Percentiles rank a stretch among this genome's conserved stretches.
Conservation (phyloP, 495 filamentous ascomycete genomes). For the Aspergillus funiculosus region DNA sequence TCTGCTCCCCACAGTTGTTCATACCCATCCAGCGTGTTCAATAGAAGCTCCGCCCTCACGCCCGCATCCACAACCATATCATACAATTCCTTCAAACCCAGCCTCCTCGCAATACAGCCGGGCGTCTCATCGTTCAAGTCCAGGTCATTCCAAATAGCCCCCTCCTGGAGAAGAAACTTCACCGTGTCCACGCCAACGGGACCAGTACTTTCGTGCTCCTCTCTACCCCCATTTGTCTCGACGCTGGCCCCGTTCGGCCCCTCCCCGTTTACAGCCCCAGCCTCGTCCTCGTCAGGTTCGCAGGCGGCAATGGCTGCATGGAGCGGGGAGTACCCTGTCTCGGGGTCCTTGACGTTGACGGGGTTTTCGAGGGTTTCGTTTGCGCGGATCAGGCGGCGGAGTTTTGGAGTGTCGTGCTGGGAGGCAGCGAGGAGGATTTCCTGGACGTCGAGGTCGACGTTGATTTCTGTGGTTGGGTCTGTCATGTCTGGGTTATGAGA, state of each 20-base stretch:
- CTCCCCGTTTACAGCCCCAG: slow-evolving; percentile 15
- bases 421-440: slow-evolving; percentile 74
- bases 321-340: slow-evolving; percentile 80
- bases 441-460: slow-evolving; percentile 43
- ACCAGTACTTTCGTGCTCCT: slow-evolving; percentile 35
- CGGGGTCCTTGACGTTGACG: slow-evolving; percentile 74
- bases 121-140: slow-evolving; percentile 83
- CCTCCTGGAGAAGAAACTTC: slow-evolving; percentile 70
- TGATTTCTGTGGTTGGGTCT: slow-evolving; percentile 29
- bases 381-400: slow-evolving; percentile 68
- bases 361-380: slow-evolving; percentile 42
- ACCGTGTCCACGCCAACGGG: slow-evolving; percentile 60
- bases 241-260: slow-evolving; percentile 29
- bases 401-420: slow-evolving; percentile 67
- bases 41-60: slow-evolving; percentile 80
- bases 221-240: slow-evolving; percentile 8
- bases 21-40: slow-evolving; percentile 72
- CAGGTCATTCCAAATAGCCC: slow-evolving; percentile 96
- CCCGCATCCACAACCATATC: slow-evolving; percentile 85
- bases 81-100: slow-evolving; percentile 71
- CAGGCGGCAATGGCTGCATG: slow-evolving; percentile 88
- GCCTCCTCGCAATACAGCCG: slow-evolving; percentile 72
- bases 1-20: slow-evolving; percentile 58
- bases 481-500: slow-evolving; percentile 18
- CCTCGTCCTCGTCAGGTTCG: slow-evolving; percentile 45